Conservation (phyloP, 352 stramenopile species). For the Phytophthora pseudosyringae region DNA sequence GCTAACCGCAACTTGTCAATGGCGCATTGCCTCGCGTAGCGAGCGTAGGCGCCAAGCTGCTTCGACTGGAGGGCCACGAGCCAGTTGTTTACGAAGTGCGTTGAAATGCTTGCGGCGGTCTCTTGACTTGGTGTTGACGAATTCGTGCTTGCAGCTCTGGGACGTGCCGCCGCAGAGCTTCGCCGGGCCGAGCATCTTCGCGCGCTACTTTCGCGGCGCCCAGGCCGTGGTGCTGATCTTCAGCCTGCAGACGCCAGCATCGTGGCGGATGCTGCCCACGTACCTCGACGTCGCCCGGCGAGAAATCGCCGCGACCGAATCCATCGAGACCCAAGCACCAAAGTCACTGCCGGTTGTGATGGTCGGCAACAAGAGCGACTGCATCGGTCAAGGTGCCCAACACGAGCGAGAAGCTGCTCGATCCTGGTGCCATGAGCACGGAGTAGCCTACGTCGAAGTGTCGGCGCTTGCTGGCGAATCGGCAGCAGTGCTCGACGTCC, state of each 20-base stretch:
- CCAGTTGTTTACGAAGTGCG: slow-evolving; percentile 56
- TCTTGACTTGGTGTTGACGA: slow-evolving; percentile 1
- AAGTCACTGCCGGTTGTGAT: slow-evolving; percentile 29
- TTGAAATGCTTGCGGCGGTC: neutral
- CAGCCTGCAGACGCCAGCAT: slow-evolving; percentile 32
- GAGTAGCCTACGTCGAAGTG: slow-evolving; percentile 21
- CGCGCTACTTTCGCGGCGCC: slow-evolving; percentile 45
- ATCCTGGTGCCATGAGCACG: slow-evolving; percentile 26
- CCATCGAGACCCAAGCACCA: slow-evolving; percentile 1
- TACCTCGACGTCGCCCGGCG: slow-evolving; percentile 30
- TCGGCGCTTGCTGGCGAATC: slow-evolving; percentile 18
- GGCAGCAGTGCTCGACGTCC: slow-evolving; percentile 16
- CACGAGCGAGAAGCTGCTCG: slow-evolving; percentile 18
- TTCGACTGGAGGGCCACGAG: slow-evolving; percentile 45
- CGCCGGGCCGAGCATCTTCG: slow-evolving; percentile 48
- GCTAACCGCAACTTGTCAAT: slow-evolving; percentile 3
- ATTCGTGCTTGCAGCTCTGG: slow-evolving; percentile 48
- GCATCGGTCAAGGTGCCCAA: neutral
- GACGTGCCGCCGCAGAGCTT: slow-evolving; percentile 65
- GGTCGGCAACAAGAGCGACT: slow-evolving; percentile 39
- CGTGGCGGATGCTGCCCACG: slow-evolving; percentile 36
- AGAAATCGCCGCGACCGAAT: slow-evolving; percentile 13
- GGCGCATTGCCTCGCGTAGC: slow-evolving; percentile 27
- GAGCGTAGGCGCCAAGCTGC: slow-evolving; percentile 60
- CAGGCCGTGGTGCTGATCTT: slow-evolving; percentile 56